Evolutionary conservation across 768 basidiomycete species (phyloP), one percentile per base, ranked within the genome.

Genomic region (Pulveroboletus frians): DNA sequence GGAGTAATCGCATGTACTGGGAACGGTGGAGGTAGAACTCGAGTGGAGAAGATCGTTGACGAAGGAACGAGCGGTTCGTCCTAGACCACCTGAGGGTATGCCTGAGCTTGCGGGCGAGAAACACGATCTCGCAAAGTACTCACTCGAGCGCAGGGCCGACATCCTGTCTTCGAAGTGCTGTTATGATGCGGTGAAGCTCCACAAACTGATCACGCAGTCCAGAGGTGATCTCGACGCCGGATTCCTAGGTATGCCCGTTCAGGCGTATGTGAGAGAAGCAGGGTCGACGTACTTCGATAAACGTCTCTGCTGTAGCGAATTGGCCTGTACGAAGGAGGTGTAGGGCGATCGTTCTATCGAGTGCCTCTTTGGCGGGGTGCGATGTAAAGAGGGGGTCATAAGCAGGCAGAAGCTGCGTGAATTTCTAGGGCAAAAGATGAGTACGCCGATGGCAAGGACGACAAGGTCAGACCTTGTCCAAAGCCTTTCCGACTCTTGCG

Each of bases 11-110:
- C 46, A 96, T 78, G 64, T 90, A 97, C 64, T 92, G 85, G 9
- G 91, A 92, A 23, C 91, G 88, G 58, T 97, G 91, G 23, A 98
- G 78, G 61, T 85, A 73, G 64, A 95, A 99, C 57, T 92, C 90
- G 10, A 99, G 77, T 0, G 89, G 77, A 1, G 93, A 95, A 9
- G 79, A 79, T 29, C 85, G 83, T 5, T 74, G 68, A 39, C 73
- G 73, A 11, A 96, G 74, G 62, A 89, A 93, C 3, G 60, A 47
- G 26, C 78, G 76, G 59, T 94, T 83, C 46, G 71, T 73, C 37
- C 70, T 71, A 13, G 84, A 80, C 96, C 95, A 98, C 51, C 93
- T 96, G 59, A 48, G 23, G n/a, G 45, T 3, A 38, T 11, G 5
- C 9, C 30, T 51, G 26, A 38, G 53, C 37, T 43, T 21, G 37